phyloP scores from a whole-genome alignment of 2,329 filamentous ascomycete species.

The Aspergillus brasiliensis region DNA sequence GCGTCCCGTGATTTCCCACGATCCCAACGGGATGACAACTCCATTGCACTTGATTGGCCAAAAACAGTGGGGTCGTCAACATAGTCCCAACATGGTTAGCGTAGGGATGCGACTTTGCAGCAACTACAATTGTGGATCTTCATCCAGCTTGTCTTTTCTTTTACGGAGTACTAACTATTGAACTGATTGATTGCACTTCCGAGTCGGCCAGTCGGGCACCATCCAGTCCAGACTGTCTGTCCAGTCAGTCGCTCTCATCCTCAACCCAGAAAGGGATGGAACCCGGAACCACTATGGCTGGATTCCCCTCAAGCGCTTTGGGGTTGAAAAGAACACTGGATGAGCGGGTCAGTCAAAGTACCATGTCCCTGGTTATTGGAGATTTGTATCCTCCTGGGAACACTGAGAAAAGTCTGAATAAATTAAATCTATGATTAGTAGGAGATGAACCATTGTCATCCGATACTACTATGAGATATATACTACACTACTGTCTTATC shows the following conservation, averaged over 20 bases:
- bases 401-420: background rate
- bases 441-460: too few relatives aligned
- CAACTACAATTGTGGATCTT: background rate
- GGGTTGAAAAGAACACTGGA: background rate
- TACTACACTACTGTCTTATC: too few relatives aligned
- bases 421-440: background rate
- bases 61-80: slow-evolving; percentile 5
- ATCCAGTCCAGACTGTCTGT: too few relatives aligned
- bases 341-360: background rate
- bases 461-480: too few relatives aligned
- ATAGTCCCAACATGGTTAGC: slow-evolving; percentile 4
- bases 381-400: background rate
- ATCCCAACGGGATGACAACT: slow-evolving; percentile 10
- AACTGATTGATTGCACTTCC: too few relatives aligned
- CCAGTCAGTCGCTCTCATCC: too few relatives aligned
- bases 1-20: slow-evolving; percentile 4
- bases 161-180: too few relatives aligned
- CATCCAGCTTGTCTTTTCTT: too few relatives aligned
- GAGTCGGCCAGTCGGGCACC: background rate
- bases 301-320: background rate
- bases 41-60: background rate
- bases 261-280: background rate
- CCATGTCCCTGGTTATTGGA: background rate
- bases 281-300: background rate
- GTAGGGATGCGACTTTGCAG: background rate